Evolutionary conservation across 371 early-diverging fungal genomes (phyloP), one percentile per base, ranked within the genome.

Genomic region (Entomophthora muscae): DNA sequence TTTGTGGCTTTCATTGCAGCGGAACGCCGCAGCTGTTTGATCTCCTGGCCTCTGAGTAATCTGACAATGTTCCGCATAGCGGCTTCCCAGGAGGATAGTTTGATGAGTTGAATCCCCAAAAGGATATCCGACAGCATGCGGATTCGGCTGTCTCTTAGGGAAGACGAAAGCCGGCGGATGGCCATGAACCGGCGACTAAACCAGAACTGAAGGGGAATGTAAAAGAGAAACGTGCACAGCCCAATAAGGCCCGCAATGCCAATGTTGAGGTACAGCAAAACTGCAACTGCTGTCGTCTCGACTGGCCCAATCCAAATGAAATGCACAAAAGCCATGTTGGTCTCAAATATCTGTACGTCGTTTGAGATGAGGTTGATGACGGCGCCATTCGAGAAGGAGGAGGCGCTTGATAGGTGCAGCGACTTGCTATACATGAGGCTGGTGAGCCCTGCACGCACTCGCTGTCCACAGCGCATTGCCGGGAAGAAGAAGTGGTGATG

Each of bases 71-170:
- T 72, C 55, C 70, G 65, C 55, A 75, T 75, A 33, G 68, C 77
- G 0, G 66, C 57, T 65, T 86, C 84, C 85, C 85, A 84, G 1
- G 84, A 83, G 66, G 84, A 84, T 66, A 83, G 83, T 69, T 86
- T 86, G 67, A 86, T 82, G 28, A 85, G 69, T 67, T 84, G 84
- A 66, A 86, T 83, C 26, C 82, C 83, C 0, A 84, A 84, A 33
- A 86, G 66, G 30, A 83, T 73, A 67, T 86, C 87, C 0, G 77
- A 77, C 75, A 86, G 82, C 42, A 84, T 68, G 59, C 82, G 82
- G 10, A 84, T 82, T 53, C 87, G 78, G 29, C 77, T 69, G 0
- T 79, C 77, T 23, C 81, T 76, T 13, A 75, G 69, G 3, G 53
- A 65, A 22, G 84, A 76, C 5, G 65, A 69, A 23, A 63, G 42